These are phyloP conservation scores for Rhazya stricta DNA, from an alignment of 257 asterid species.

Conservation along the genomic window DNA sequence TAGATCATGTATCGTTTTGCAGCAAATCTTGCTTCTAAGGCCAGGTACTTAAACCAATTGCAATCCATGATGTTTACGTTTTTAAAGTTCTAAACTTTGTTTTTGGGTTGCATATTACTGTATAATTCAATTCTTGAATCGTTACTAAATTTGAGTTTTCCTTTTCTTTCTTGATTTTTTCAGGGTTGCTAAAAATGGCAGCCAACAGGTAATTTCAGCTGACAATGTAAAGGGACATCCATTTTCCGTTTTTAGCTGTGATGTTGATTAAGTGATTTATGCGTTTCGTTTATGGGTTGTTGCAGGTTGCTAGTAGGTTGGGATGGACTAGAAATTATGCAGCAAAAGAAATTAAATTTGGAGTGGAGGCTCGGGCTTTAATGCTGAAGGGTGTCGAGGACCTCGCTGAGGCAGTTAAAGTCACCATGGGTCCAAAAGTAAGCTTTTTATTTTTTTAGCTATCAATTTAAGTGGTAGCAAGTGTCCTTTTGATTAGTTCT, in stretches of 20 bases:
- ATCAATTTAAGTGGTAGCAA: background rate
- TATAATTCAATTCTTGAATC: background rate
- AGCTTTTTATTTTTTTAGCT: background rate
- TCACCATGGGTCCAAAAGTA: conserved; percentile 70
- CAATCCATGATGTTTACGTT: background rate
- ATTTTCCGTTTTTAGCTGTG: background rate
- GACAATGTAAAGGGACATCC: background rate
- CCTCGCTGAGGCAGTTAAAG: conserved; percentile 58
- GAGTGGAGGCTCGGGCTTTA: conserved; percentile 55
- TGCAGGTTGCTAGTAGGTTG: conserved; percentile 40
- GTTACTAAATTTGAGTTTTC: background rate
- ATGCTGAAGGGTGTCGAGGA: conserved; percentile 66
- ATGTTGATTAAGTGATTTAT: background rate
- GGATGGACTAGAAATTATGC: conserved; percentile 53
- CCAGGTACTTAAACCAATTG: conserved; percentile 33
- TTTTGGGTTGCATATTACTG: background rate
- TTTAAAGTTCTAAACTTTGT: background rate
- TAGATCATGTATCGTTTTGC: conserved; percentile 68
- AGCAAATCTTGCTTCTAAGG: conserved; percentile 76
- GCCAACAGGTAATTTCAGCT: conserved; percentile 30
- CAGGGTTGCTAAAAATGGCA: conserved; percentile 38
- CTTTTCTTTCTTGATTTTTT: background rate
- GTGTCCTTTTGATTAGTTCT: background rate
- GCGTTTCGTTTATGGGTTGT: background rate
- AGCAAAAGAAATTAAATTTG: conserved; percentile 53